Evolutionary conservation across 139 green algal species (phyloP).

Genomic region (Coelastrella sp.): DNA sequence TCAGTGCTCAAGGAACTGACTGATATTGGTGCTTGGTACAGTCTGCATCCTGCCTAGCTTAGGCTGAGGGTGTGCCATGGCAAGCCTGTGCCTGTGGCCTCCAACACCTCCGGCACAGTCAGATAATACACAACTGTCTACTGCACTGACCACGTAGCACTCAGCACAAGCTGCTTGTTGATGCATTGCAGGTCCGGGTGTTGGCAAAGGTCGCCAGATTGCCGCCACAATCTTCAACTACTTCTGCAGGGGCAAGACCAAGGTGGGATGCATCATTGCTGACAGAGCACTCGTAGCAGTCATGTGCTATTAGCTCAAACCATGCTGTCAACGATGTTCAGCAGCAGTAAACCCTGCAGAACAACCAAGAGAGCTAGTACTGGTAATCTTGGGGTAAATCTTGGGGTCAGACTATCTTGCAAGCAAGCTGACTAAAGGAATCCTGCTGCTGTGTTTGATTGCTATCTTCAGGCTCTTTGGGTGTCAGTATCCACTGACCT

Average conservation of each 20-base stretch:
- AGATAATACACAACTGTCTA: no score
- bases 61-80: no score
- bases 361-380: background rate
- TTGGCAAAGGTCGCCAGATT: conserved; percentile 87
- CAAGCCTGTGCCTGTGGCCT: no score
- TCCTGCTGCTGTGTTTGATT: background rate
- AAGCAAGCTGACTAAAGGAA: background rate
- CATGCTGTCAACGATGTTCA: background rate
- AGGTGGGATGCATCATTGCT: conserved; percentile 47
- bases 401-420: background rate
- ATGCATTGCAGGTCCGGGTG: conserved; percentile 59
- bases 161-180: no score
- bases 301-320: background rate
- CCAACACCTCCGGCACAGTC: no score
- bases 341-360: background rate
- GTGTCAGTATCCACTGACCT: conserved; percentile 66
- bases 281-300: background rate
- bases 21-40: no score
- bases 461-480: conserved; percentile 68
- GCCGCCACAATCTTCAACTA: conserved; percentile 77
- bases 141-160: background rate
- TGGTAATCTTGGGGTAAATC: background rate
- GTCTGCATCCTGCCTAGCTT: no score
- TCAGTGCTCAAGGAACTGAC: no score
- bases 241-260: conserved; percentile 60